Evolutionary conservation across 306 rosid genomes (phyloP).

Genomic region (Prunus davidiana): DNA sequence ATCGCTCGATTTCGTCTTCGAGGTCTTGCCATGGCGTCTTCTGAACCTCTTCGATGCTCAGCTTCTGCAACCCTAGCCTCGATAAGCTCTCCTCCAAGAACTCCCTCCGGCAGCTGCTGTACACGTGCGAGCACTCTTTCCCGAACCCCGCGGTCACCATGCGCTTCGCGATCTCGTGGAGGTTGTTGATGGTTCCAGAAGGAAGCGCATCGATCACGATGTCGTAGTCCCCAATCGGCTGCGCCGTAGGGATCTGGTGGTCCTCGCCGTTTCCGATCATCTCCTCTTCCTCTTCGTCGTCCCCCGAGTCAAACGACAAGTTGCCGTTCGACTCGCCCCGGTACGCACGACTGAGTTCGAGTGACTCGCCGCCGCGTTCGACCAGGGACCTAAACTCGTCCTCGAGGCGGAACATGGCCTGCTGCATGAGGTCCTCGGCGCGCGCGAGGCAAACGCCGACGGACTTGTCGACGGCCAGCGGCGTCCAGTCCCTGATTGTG

Average conservation of each 20-base stretch:
- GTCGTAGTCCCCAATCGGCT: constrained; percentile 68
- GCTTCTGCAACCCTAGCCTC: constrained; percentile 81
- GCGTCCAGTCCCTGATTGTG: constrained; percentile 68
- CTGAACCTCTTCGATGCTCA: constrained; percentile 84
- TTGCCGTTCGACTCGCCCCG: constrained; percentile 49
- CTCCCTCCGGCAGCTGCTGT: constrained; percentile 79
- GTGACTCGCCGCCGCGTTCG: constrained; percentile 89
- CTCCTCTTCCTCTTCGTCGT: constrained; percentile 39
- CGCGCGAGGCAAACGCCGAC: constrained; percentile 58
- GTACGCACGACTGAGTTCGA: constrained; percentile 46
- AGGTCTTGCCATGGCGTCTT: constrained; percentile 82
- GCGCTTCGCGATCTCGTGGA: constrained; percentile 87
- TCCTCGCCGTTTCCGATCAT: constrained; percentile 30
- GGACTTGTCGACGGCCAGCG: constrained; percentile 52
- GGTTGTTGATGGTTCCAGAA: constrained; percentile 69
- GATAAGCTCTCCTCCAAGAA: constrained; percentile 84
- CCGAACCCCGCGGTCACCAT: constrained; percentile 88
- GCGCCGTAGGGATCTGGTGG: constrained; percentile 65
- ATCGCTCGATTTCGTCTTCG: constrained; percentile 83
- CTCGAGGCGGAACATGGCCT: constrained; percentile 82
- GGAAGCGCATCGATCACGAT: constrained; percentile 85
- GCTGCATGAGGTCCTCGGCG: constrained; percentile 83
- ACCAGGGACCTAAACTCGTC: constrained; percentile 86
- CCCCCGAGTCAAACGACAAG: constrained; percentile 60
- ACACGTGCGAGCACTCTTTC: constrained; percentile 90